Evolutionary conservation across 2,329 filamentous ascomycete genomes (phyloP), one percentile per base, ranked within the genome.

Genomic region (Cercospora zeae-maydis): DNA sequence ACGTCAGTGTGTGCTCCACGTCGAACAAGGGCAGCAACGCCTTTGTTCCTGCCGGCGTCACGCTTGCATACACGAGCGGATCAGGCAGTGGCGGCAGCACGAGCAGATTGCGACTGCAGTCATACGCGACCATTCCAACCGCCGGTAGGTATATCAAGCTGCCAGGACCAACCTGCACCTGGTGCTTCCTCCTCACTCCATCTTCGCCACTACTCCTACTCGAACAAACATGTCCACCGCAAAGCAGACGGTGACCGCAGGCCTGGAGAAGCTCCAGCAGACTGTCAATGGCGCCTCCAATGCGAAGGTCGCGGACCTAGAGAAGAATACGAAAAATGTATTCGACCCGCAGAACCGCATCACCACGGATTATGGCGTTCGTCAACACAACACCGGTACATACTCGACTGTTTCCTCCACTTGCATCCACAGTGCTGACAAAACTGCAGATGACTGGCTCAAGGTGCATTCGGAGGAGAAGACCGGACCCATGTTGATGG

Each of bases 311-410:
- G 80, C 81, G 14, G 86, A 92, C 70, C 79, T 93, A 53, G 75
- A 80, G 27, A 76, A 77, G 42, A 79, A 87, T 65, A 88, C 79
- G 3, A 83, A 85, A 59, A 82, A 91, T 72, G 81, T 85, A 1
- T 78, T 83, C 49, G 76, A 83, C 61, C 68, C 72, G 55, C 81
- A 85, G 37, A 80, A 82, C 33, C 81, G 84, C 39, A 85, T 92
- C 67, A 93, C 91, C 0, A 88, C 88, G 54, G 91, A 96, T 71
- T 91, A 83, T 77, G 92, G 92, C 21, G 86, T 88, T 30, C 91
- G 88, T 76, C 83, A 92, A 71, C 78, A 80, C 45, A 88, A 88
- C 70, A 88, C 88, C 0, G 67, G 66, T 67, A 62, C 24, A 64
- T 33, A 33, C 10, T 6, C 14, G 14, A 45, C 1, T 11, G 24